Evolutionary conservation across 495 filamentous ascomycete species (phyloP), one percentile per base, ranked within the genome.

Genomic region (Neurospora sp.): DNA sequence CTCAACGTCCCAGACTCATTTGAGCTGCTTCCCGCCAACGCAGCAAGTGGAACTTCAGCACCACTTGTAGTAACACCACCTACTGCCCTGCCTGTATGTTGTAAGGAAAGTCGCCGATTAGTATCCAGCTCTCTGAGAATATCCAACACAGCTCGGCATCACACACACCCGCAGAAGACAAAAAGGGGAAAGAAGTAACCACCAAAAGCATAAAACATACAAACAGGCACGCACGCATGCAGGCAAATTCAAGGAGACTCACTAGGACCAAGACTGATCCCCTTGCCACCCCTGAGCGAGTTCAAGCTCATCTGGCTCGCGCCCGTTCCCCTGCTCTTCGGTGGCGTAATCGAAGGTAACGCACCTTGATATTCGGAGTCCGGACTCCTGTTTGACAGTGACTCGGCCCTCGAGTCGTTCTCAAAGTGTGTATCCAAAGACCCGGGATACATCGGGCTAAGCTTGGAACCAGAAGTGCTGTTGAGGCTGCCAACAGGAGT

Each of bases 201-300:
- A 35, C 27, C 53, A 31, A 31, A 61, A 31, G 5, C 53, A 61
- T 31, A 16, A 61, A 35, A 18, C 5, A 66, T 31, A 18, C 27
- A 59, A 66, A 35, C 53, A 66, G 14, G 53, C 53, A 4, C 53
- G 53, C 53, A 16, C 14, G 53, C 53, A 3, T 3, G 53, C 53
- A 61, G 14, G 12, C 14, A 66, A 8, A 66, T 9, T 66, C 53
- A 69, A 40, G 48, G 69, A 59, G 40, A 76, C 74, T 59, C 73
- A 78, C 74, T 74, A 16, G 78, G 74, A 40, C 82, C 82, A 70
- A 83, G 75, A 69, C 74, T 80, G 68, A 84, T 84, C n/a, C 78
- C 77, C 12, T 75, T 75, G 7, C 79, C 77, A 14, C 72, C 70
- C 46, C 75, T 80, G 74, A 77, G 77, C 68, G 76, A 79, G 22